phyloP scores from a whole-genome alignment of 495 filamentous ascomycete species.

The Viridothelium virens region DNA sequence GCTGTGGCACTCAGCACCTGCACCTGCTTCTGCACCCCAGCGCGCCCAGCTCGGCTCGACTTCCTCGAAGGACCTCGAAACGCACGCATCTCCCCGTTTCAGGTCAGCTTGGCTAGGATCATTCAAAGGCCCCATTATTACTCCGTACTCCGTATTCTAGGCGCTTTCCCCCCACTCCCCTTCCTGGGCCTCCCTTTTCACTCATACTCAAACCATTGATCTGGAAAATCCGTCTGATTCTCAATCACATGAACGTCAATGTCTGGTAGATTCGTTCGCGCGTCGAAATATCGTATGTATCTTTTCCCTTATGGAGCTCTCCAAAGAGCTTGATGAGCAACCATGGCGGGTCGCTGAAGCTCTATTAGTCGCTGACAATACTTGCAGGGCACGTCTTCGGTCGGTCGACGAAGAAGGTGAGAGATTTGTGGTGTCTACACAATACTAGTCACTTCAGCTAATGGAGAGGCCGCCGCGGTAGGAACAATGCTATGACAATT shows the following conservation, averaged over 20 bases:
- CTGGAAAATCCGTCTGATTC: background rate
- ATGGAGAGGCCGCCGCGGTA: constrained; percentile 27
- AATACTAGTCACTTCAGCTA: constrained; percentile 6
- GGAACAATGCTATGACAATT: constrained; percentile 95
- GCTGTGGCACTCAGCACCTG: background rate
- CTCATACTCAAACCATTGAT: too few species aligned
- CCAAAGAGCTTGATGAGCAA: background rate
- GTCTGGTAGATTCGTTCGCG: constrained; percentile 95
- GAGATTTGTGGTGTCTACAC: background rate
- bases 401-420: constrained; percentile 82
- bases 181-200: background rate
- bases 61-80: background rate
- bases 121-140: background rate
- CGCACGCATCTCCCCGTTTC: background rate
- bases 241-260: constrained; percentile 42
- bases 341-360: background rate
- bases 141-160: background rate
- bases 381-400: constrained; percentile 91
- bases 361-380: background rate
- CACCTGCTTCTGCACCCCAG: background rate
- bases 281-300: constrained; percentile 93
- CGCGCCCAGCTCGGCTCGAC: background rate
- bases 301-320: constrained; percentile 29
- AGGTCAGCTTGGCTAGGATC: background rate
- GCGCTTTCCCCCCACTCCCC: background rate